phyloP scores from a whole-genome alignment of 306 rosid genomes.

The Glycine latifolia region DNA sequence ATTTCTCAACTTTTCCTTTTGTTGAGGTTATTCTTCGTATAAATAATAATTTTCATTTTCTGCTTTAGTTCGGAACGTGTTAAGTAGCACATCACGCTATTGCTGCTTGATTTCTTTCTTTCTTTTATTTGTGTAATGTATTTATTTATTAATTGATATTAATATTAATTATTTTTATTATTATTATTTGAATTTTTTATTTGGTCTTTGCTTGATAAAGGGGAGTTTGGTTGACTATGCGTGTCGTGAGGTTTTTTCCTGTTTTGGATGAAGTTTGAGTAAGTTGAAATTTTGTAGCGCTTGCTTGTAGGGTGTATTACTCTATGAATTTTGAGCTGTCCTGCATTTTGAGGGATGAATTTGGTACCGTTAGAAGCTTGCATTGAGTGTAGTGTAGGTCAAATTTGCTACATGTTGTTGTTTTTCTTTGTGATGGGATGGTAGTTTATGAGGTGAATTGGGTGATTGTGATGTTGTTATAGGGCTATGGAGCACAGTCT shows the following conservation, averaged over 20 bases:
- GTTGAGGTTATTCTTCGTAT: neutral
- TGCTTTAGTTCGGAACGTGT: neutral
- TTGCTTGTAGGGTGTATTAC: conserved; percentile 33
- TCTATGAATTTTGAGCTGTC: conserved; percentile 31
- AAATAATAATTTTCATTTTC: conserved; percentile 1
- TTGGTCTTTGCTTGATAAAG: neutral
- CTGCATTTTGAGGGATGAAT: conserved; percentile 18
- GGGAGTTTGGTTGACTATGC: conserved; percentile 18
- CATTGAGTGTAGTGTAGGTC: conserved; percentile 20
- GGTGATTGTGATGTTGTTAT: conserved; percentile 42
- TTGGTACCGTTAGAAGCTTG: conserved; percentile 14
- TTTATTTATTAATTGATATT: neutral
- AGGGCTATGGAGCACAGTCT: conserved; percentile 98
- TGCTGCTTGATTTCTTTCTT: conserved; percentile 15
- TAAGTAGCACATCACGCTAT: neutral
- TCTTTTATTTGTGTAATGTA: neutral
- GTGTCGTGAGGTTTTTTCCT: conserved; percentile 26
- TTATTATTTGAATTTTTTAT: neutral
- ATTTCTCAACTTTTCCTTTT: neutral
- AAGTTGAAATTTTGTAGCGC: neutral
- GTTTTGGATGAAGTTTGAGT: conserved; percentile 24
- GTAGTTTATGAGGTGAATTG: conserved; percentile 38
- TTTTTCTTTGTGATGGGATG: conserved; percentile 10
- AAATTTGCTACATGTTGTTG: conserved; percentile 14
- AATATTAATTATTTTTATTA: neutral